Percentiles rank a stretch among this genome's conserved stretches.
These are phyloP conservation scores for Tricholoma hemisulphureum DNA, from an alignment of 768 basidiomycete genomes.

Conservation along the genomic window DNA sequence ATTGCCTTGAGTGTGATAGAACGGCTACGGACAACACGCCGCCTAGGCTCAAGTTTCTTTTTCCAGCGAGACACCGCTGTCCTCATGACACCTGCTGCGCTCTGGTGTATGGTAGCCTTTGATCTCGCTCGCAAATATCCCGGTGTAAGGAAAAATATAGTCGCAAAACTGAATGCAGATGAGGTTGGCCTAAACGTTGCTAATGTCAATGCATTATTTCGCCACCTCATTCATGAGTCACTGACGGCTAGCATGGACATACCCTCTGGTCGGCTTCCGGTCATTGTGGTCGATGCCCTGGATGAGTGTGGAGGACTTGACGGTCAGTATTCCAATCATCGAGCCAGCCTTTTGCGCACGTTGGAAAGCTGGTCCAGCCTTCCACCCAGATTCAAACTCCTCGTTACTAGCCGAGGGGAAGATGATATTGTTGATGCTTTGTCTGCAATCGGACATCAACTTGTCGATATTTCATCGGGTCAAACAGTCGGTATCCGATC, in stretches of 20 bases:
- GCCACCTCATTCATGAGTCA: not conserved
- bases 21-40: not conserved
- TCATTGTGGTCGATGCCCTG: constrained; percentile 28
- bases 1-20: constrained; percentile 16
- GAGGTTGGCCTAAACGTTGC: not conserved
- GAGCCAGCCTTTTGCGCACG: not conserved
- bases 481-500: not conserved
- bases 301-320: constrained; percentile 21
- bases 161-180: not conserved
- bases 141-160: not conserved
- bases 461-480: not conserved
- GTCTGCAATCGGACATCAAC: not conserved
- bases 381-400: not conserved
- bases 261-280: not conserved
- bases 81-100: constrained; percentile 12
- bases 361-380: not conserved
- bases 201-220: not conserved
- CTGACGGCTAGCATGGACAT: not conserved
- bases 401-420: constrained; percentile 3
- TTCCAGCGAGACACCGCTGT: constrained; percentile 11
- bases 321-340: not conserved
- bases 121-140: not conserved
- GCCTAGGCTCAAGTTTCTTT: constrained; percentile 15
- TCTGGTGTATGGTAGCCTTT: not conserved
- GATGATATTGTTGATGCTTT: not conserved